Base-by-base conservation (phyloP, 345 rosid species). In the Microthlaspi erraticum region DNA sequence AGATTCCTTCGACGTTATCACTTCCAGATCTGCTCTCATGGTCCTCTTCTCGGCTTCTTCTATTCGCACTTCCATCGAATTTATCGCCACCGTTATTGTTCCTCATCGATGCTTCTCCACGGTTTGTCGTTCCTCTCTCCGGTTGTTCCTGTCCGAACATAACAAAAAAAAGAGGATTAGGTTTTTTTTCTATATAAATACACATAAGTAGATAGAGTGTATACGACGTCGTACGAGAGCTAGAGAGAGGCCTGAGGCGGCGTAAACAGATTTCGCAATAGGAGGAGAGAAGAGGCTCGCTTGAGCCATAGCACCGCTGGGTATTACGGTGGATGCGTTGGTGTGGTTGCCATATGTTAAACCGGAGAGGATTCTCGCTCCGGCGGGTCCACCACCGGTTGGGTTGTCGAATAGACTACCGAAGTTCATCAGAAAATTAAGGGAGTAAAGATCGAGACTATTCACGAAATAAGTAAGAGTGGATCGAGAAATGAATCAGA, bases 1-100 rank as follows among this genome's bases (percentile, higher is more conserved):
- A 95, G 71, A 73, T 92, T 5, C 96, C 98, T 59, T 92, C 97
- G 57, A 95, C 79, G 81, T 95, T 92, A 69, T 92, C 96, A 71
- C 98, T 92, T 3, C 98, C 99, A 84, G 99, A 95, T 95, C 99
- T 95, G 76, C 99, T 77, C 56, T 83, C 89, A 48, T 85, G 89
- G 62, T 85, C 89, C 18, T 85, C 84, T 45, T 85, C 89, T 12
- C 89, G 69, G 71, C 85, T 83, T 73, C 89, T 78, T 71, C 84
- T 69, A 20, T 80, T 80, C 8, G 20, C 10, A 60, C 50, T 77
- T 12, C 73, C 71, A 55, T 83, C 85, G 56, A 74, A 75, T 64
- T 56, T 75, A 65, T 80, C 81, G 10, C 67, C 81, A 49, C 66
- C 58, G 68, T 55, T 72, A 17, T 54, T 45, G 26, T 57, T 73